Evolutionary conservation across 2,329 filamentous ascomycete species (phyloP), one percentile per base, ranked within the genome.

Genomic region (Bipolaris cookei): DNA sequence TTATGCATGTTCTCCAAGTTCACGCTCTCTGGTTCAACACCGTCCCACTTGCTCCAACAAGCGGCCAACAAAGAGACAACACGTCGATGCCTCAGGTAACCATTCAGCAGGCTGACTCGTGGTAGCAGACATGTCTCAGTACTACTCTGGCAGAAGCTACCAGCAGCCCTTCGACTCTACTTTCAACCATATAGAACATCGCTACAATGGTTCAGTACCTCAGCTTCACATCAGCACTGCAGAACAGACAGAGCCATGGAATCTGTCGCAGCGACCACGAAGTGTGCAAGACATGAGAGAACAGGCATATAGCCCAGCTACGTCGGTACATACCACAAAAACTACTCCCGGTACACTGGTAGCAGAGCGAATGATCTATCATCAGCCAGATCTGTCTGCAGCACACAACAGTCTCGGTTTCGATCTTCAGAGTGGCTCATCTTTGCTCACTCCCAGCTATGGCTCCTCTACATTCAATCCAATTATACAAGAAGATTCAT

Each of bases 41-140:
- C 34, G 45, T 37, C 45, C 39, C 32, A 35, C 25, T 48, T 32
- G 10, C 20, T 42, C 23, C 20, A 21, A 51, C 4, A 25, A 8
- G 6, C 14, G 28, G 41, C 20, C 21, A 18, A 32, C 11, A 28
- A 23, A 34, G 20, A 35, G 35, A 47, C 21, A 14, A 25, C 32
- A 52, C 54, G 46, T 37, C 42, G 45, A 38, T 52, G 56, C 59
- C 53, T 61, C 38, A 44, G 55, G 59, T 55, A 59, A 30, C 23
- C 16, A 10, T 45, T 42, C 25, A 53, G 35, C 35, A 58, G 57
- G 68, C 70, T 75, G 63, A 75, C 66, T 43, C 39, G 32, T 21
- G 34, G 32, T 53, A 67, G 70, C 38, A 64, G 60, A 58, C 47
- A 76, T 76, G 73, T 62, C 70, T 20, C 68, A 70, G 32, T 55